phyloP scores from a whole-genome alignment of 331 rosid species.

The Prunus yedoensis region DNA sequence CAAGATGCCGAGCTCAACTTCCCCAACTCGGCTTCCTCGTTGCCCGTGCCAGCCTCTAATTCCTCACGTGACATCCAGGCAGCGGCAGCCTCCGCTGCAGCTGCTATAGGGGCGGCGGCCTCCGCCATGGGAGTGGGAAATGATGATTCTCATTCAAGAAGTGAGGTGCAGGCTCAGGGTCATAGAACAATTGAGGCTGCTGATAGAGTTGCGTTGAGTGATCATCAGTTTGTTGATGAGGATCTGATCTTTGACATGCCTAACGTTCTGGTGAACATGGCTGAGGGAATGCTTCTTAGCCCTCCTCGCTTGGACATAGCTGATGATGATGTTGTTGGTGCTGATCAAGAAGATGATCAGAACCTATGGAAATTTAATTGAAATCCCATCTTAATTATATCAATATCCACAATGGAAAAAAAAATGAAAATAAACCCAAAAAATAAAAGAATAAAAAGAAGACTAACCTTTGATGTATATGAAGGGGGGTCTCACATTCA shows the following conservation, averaged over 20 bases:
- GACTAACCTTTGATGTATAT: not conserved
- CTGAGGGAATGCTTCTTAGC: slow-evolving; percentile 85
- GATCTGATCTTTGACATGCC: slow-evolving; percentile 89
- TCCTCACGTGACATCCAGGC: slow-evolving; percentile 74
- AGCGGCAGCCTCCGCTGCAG: slow-evolving; percentile 76
- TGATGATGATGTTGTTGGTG: slow-evolving; percentile 17
- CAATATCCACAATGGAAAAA: not conserved
- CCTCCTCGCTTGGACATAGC: slow-evolving; percentile 77
- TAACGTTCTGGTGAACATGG: slow-evolving; percentile 77
- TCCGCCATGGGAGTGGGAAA: slow-evolving; percentile 44
- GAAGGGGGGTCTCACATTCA: not conserved
- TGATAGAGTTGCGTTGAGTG: slow-evolving; percentile 2
- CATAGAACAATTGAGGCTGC: slow-evolving; percentile 17
- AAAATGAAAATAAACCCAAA: not conserved
- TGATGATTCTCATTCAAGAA: slow-evolving; percentile 24
- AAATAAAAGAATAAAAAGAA: not conserved
- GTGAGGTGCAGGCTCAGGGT: not conserved
- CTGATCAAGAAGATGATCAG: slow-evolving; percentile 38
- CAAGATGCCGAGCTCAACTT: slow-evolving; percentile 67
- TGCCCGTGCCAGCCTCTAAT: slow-evolving; percentile 72
- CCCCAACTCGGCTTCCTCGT: slow-evolving; percentile 75
- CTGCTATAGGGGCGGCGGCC: slow-evolving; percentile 63
- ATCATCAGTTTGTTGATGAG: slow-evolving; percentile 65
- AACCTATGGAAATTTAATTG: slow-evolving; percentile 67
- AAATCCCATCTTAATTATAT: not conserved